phyloP scores from a whole-genome alignment of 75 land plant genomes.

The Selaginella tamariscina region DNA sequence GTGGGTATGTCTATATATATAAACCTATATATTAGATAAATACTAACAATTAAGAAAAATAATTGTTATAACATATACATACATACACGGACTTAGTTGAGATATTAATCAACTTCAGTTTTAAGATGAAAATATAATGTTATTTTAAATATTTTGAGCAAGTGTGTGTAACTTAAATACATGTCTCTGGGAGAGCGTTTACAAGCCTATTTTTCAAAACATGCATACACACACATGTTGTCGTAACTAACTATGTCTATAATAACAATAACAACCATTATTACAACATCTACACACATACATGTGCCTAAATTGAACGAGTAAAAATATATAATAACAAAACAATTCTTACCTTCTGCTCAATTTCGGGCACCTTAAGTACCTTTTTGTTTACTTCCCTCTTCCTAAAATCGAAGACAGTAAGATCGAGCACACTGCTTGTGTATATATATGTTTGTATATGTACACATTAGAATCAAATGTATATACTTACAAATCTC shows the following conservation, averaged over 20 bases:
- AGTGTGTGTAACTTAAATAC: neutral
- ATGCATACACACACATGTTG: no score
- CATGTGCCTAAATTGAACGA: neutral
- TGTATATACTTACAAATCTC: constrained; percentile 67
- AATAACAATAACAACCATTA: neutral
- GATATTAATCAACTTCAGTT: neutral
- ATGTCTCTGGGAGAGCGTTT: neutral
- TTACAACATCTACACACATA: neutral
- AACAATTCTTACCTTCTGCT: constrained; percentile 59
- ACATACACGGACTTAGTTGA: neutral
- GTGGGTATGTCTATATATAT: no score
- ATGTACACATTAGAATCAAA: neutral
- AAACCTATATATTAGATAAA: neutral
- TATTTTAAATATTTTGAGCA: no score
- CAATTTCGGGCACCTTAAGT: constrained; percentile 83
- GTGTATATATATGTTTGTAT: neutral
- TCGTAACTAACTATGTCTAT: no score
- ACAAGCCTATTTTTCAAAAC: neutral
- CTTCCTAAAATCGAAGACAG: constrained; percentile 44
- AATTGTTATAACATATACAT: constrained; percentile 1
- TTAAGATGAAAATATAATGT: neutral
- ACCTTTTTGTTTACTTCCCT: constrained; percentile 97
- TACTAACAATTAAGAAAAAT: neutral
- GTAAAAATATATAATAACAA: neutral
- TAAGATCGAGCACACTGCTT: neutral